phyloP scores from a whole-genome alignment of 2,329 filamentous ascomycete species.

The Periconia sp. region DNA sequence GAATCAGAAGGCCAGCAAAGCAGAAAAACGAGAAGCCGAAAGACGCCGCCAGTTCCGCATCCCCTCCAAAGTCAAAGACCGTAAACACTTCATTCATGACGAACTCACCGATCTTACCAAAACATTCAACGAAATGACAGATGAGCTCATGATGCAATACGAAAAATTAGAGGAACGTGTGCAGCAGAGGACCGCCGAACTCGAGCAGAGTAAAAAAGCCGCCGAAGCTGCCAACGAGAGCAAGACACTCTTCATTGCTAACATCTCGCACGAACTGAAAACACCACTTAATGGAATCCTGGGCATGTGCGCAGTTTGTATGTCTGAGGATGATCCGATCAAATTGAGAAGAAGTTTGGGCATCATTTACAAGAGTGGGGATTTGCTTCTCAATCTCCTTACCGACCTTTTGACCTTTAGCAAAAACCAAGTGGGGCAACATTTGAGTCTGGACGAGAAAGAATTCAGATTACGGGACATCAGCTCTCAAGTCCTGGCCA shows the following conservation, averaged over 20 bases:
- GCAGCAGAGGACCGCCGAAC: conserved; percentile 75
- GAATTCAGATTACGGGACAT: conserved; percentile 87
- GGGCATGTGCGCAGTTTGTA: conserved; percentile 89
- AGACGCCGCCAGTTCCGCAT: conserved; percentile 72
- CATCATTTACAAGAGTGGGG: conserved; percentile 85
- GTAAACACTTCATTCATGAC: conserved; percentile 76
- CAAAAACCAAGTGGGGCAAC: conserved; percentile 90
- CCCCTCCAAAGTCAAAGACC: conserved; percentile 76
- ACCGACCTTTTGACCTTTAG: conserved; percentile 91
- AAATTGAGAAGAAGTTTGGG: conserved; percentile 81
- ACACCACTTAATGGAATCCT: conserved; percentile 95
- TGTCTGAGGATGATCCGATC: conserved; percentile 81
- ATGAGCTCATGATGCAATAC: conserved; percentile 86
- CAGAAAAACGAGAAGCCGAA: conserved; percentile 42
- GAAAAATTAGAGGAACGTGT: conserved; percentile 82
- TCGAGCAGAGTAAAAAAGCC: conserved; percentile 87
- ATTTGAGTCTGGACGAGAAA: conserved; percentile 77
- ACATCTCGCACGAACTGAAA: conserved; percentile 85
- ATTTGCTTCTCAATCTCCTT: conserved; percentile 80
- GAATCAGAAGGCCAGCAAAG: conserved; percentile 35
- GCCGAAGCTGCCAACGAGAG: conserved; percentile 95
- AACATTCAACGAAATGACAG: conserved; percentile 93
- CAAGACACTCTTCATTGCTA: conserved; percentile 97
- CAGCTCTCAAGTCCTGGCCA: conserved; percentile 76
- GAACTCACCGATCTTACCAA: conserved; percentile 80